Conservation (phyloP, 2,329 filamentous ascomycete species). For the Penicillium sp. region DNA sequence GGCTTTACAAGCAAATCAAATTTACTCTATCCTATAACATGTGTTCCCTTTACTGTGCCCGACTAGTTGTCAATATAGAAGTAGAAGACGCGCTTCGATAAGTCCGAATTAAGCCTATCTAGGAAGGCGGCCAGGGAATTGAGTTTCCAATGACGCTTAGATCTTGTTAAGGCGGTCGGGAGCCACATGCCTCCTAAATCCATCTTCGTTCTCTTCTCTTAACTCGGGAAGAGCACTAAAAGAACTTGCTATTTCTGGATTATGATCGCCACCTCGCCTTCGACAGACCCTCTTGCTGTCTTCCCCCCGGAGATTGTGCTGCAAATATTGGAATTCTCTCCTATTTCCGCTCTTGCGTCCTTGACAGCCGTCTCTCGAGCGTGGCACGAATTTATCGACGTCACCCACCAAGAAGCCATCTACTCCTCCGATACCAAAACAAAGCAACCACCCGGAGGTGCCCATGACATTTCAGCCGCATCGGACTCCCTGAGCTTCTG, state of each 20-base stretch:
- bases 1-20: background rate
- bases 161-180: too few relatives aligned
- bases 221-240: too few relatives aligned
- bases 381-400: conserved; percentile 43
- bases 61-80: too few relatives aligned
- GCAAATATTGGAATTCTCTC: conserved; percentile 38
- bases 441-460: conserved; percentile 19
- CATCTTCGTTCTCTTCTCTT: too few relatives aligned
- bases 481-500: conserved; percentile 26
- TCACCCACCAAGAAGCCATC: conserved; percentile 41
- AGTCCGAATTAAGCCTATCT: too few relatives aligned
- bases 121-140: too few relatives aligned
- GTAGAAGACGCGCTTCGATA: too few relatives aligned
- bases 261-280: conserved; percentile 14
- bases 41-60: background rate
- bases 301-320: conserved; percentile 42
- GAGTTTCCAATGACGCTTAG: too few relatives aligned
- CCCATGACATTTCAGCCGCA: conserved; percentile 32
- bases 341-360: conserved; percentile 33
- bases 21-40: background rate
- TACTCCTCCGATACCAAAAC: conserved; percentile 36
- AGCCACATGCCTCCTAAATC: too few relatives aligned
- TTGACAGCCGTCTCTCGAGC: conserved; percentile 33
- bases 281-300: conserved; percentile 26
- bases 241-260: conserved; percentile 1